Base-by-base conservation (phyloP, 1,284 basidiomycete genomes). In the Moesziomyces globuligerus region DNA sequence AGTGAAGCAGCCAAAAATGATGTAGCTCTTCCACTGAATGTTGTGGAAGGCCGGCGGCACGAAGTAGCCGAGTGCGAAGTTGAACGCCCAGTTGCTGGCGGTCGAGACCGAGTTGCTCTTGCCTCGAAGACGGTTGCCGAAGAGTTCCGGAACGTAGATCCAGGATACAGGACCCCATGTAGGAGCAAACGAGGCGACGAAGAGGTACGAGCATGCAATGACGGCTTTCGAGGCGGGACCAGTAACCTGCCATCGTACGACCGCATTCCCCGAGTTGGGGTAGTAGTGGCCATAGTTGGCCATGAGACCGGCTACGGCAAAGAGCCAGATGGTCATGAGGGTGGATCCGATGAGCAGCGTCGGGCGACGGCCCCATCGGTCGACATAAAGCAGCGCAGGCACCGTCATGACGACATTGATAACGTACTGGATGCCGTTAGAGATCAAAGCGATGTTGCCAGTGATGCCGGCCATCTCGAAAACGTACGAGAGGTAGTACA, bases 341-440 rank as follows among this genome's bases (percentile, higher is more conserved):
- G 54, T 52, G 17, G 67, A 43, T 36, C 72, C 72, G 28, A 64
- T 28, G 20, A 74, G 45, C 2, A 74, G 52, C 32, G 68, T 74
- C 23, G 68, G 71, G 11, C 69, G 68, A 37, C 71, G 59, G 18
- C 68, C 71, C 71, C 67, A 71, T 57, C 48, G 48, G 47, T 73
- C 71, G 42, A 73, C 34, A 26, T 45, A 71, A 41, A 73, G 47
- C 10, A 73, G 45, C 17, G 67, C 71, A 18, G 72, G 72, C 13
- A 74, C 48, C 26, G 72, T 74, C 64, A 69, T 69, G 42, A 72
- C 53, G 26, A 74, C 69, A 26, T 69, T 74, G 61, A 74, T 65
- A n/a, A 72, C 54, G 45, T 68, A 68, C 38, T 68, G 69, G 44
- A 74, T 72, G 38, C 52, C 59, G 43, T 55, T 55, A 7, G 47